Evolutionary conservation across 805 yeast species (phyloP), one percentile per base, ranked within the genome.

Genomic region (Wickerhamomyces alni): DNA sequence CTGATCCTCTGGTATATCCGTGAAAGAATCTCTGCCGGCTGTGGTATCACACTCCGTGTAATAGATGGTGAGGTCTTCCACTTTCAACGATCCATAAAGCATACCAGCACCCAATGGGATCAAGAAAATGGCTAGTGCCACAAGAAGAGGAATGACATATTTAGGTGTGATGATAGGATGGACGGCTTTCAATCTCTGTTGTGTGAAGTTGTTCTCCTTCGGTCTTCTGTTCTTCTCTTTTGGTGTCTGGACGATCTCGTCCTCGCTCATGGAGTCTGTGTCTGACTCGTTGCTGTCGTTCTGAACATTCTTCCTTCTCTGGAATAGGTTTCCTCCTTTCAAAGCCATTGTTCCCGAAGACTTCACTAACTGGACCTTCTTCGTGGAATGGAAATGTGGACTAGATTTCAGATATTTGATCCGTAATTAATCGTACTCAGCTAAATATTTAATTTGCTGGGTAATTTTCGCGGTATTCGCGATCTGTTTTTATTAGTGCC

Each of bases 81-180:
- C 87, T 46, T 73, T 71, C 54, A 77, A 69, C 3, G 88, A 72
- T 12, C 91, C 82, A 43, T 76, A 74, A 19, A 88, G 60, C 48
- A 93, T 75, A 33, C 83, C 89, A 17, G 88, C 87, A 17, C 99
- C 99, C 40, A 93, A 74, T 13, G 96, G 95, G 11, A 91, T 86
- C 58, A 88, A 84, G 12, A 93, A 70, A n/a, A 82, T 70, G 1
- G 94, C 87, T 33, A 89, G 66, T 12, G 77, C 43, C 33, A 88
- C 65, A 50, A 89, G 76, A 41, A 91, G 65, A 8, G 96, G 96
- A 38, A 91, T 73, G 37, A 91, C 95, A 22, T 93, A 78, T 52
- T 77, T 81, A 6, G 97, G 96, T 2, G 96, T 88, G 50, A 89
- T 73, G 44, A 93, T 86, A 1, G 98, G 98, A 40, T 76, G 78